Evolutionary conservation across 2,329 filamentous ascomycete species (phyloP), one percentile per base, ranked within the genome.

Genomic region (Exophiala sideris): DNA sequence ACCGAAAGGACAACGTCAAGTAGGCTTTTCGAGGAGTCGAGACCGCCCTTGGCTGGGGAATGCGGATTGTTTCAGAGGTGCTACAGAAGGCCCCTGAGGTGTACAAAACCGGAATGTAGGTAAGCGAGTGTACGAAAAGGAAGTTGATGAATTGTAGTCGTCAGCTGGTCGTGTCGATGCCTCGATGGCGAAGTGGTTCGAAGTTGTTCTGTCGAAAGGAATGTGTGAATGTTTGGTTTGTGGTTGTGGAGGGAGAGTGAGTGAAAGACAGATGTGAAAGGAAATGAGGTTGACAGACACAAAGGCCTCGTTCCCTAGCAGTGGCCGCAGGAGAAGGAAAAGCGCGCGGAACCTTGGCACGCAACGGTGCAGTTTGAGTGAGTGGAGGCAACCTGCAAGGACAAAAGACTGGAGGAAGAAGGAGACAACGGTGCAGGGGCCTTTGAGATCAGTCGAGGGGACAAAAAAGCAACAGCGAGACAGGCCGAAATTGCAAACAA

Each of bases 131-230:
- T 46, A 32, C 48, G 49, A 51, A 54, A 21, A 41, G 48, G 41
- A 38, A 38, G 40, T 11, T 46, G 44, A 40, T 42, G 50, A 54
- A 34, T 48, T 45, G 50, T 12, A 20, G 24, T 39, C 11, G 50
- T 24, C 24, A 40, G 11, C 20, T 34, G 12, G 18, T 29, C 34
- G 21, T 36, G 24, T 42, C 29, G 14, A 40, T 58, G 57, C 57
- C 57, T 60, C 57, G 57, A 60, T 60, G 57, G 57, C 57, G 54
- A 57, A 52, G 57, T 60, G 54, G 35, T 53, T 29, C 7, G 46
- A 50, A 33, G 45, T 34, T 21, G 16, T 33, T 29, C 35, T 29
- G 21, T 34, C 10, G 40, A 51, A 60, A 57, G 45, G 57, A 60
- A 57, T 57, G 57, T 53, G 56, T 45, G 51, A 55, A 54, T 57